A percentile compares a stretch with the other conserved stretches of the same genome.
Evolutionary conservation across 352 stramenopile species (phyloP).

Genomic region (Phytophthora pseudosyringae): DNA sequence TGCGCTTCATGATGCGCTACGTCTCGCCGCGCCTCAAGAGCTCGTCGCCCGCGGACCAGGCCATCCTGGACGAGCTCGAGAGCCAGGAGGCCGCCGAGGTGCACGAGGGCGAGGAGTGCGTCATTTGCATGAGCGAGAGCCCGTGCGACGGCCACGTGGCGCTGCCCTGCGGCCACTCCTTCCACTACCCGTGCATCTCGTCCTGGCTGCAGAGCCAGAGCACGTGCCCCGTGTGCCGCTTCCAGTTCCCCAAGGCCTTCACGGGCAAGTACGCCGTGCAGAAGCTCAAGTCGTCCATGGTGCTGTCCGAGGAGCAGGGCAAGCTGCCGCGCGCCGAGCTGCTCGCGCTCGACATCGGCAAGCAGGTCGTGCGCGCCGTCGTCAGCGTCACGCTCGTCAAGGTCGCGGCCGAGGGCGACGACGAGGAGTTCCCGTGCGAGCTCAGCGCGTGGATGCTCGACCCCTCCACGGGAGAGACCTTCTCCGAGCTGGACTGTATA

Average conservation of each 20-base stretch:
- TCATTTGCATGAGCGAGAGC: conserved; percentile 91
- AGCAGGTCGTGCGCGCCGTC: conserved; percentile 59
- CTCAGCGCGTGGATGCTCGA: conserved; percentile 62
- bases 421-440: conserved; percentile 68
- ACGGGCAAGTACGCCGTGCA: conserved; percentile 73
- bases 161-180: conserved; percentile 93
- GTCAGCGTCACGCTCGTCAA: conserved; percentile 71
- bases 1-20: conserved; percentile 82
- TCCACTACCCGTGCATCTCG: conserved; percentile 93
- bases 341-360: conserved; percentile 51
- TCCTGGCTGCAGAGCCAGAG: conserved; percentile 91
- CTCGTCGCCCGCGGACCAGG: conserved; percentile 62
- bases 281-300: conserved; percentile 67
- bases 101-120: conserved; percentile 63
- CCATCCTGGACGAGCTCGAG: conserved; percentile 59
- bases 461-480: conserved; percentile 40
- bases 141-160: conserved; percentile 55
- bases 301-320: conserved; percentile 53
- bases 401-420: conserved; percentile 48
- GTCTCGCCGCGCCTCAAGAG: conserved; percentile 74
- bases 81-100: conserved; percentile 38
- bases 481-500: conserved; percentile 54
- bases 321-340: conserved; percentile 50
- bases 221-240: conserved; percentile 95
- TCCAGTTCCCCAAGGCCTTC: conserved; percentile 85